Percentiles rank a stretch among this genome's conserved stretches.
Conservation (phyloP, 495 filamentous ascomycete genomes). For the Lasiosphaeris hirsuta region DNA sequence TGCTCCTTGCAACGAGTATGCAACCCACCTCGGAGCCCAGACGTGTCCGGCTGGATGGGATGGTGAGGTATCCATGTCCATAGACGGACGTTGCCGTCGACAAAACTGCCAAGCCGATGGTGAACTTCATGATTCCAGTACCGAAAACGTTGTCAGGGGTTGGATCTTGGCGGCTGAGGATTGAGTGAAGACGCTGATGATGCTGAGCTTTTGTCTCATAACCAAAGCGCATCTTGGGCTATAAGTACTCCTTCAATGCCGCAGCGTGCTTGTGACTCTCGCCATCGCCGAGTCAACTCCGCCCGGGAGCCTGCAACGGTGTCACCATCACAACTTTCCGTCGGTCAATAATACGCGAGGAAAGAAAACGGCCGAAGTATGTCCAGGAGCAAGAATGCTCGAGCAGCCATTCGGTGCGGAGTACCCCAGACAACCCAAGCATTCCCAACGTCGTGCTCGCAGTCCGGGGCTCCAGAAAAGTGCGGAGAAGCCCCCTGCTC, state of each 20-base stretch:
- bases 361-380: conserved; percentile 8
- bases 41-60: conserved; percentile 45
- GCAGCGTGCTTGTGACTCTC: neutral
- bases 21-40: conserved; percentile 44
- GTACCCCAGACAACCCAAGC: too few species aligned
- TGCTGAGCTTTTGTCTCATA: too few species aligned
- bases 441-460: neutral
- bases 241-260: too few species aligned
- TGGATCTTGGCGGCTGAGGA: neutral
- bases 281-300: neutral
- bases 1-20: conserved; percentile 1
- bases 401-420: neutral
- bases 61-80: conserved; percentile 51
- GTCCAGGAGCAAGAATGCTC: neutral
- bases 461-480: conserved; percentile 24
- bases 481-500: conserved; percentile 6
- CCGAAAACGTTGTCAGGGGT: neutral
- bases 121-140: conserved; percentile 18
- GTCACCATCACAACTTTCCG: neutral
- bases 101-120: conserved; percentile 7
- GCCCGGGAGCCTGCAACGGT: neutral
- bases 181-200: neutral
- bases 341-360: too few species aligned
- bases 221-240: too few species aligned
- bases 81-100: conserved; percentile 17